Conservation (phyloP, 1,139 yeast species). For the Debaryomyces subglobosus region DNA sequence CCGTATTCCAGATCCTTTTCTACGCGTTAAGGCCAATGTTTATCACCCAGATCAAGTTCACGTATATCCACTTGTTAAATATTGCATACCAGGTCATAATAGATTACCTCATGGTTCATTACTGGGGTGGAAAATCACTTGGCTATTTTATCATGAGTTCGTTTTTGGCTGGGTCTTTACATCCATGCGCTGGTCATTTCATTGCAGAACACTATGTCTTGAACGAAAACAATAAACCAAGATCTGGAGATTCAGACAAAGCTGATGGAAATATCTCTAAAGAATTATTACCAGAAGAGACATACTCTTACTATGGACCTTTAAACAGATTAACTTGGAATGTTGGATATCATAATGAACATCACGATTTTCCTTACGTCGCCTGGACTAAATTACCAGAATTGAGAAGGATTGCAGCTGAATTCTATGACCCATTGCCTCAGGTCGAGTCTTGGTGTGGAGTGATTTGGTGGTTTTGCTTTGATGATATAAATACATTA, state of each 20-base stretch:
- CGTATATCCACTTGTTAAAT: slow-evolving; percentile 73
- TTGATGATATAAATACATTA: slow-evolving; percentile 66
- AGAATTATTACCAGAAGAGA: slow-evolving; percentile 63
- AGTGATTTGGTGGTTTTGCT: slow-evolving; percentile 72
- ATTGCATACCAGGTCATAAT: slow-evolving; percentile 60
- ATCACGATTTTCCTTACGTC: slow-evolving; percentile 91
- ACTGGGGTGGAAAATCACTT: slow-evolving; percentile 67
- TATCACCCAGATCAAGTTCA: slow-evolving; percentile 72
- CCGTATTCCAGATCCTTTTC: slow-evolving; percentile 85
- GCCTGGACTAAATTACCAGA: slow-evolving; percentile 85
- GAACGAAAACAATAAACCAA: slow-evolving; percentile 55
- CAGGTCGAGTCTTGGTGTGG: slow-evolving; percentile 77
- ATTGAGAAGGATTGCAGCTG: slow-evolving; percentile 68
- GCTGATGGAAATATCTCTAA: slow-evolving; percentile 29
- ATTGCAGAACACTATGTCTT: slow-evolving; percentile 91
- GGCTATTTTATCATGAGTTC: slow-evolving; percentile 74
- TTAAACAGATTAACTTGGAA: slow-evolving; percentile 83
- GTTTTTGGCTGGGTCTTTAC: slow-evolving; percentile 87
- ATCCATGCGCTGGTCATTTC: slow-evolving; percentile 94
- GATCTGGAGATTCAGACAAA: slow-evolving; percentile 17
- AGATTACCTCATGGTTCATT: slow-evolving; percentile 57
- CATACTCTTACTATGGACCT: slow-evolving; percentile 86
- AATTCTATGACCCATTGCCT: slow-evolving; percentile 83
- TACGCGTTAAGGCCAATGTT: slow-evolving; percentile 91
- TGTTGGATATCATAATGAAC: slow-evolving; percentile 93